A percentile compares a stretch with the other conserved stretches of the same genome.
These are phyloP conservation scores for Pseudozyma tsukubaensis DNA, from an alignment of 1,284 basidiomycete species.

Conservation along the genomic window DNA sequence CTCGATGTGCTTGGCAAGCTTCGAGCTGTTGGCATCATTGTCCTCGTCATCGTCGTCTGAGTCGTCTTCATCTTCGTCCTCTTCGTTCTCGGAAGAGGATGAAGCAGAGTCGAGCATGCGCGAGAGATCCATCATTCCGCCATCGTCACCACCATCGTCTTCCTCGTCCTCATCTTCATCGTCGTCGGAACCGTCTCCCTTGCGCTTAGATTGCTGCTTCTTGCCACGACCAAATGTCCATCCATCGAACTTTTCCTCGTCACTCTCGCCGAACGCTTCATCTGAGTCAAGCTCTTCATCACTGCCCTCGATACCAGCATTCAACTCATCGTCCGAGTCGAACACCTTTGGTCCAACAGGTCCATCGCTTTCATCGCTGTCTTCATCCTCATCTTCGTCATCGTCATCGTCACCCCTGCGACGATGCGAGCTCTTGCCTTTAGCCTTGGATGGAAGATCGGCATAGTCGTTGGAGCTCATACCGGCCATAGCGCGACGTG, in stretches of 20 bases:
- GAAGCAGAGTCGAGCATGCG: conserved; percentile 61
- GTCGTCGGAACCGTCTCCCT: conserved; percentile 3
- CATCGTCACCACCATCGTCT: conserved; percentile 53
- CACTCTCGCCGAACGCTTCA: conserved; percentile 66
- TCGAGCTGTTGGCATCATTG: conserved; percentile 38
- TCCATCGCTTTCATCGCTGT: conserved; percentile 14
- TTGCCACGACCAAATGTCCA: conserved; percentile 41
- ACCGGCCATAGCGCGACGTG: conserved; percentile 31
- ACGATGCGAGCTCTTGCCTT: conserved; percentile 24
- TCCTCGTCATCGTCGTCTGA: conserved; percentile 29
- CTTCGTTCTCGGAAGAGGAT: conserved; percentile 35
- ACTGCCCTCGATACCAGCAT: conserved; percentile 50
- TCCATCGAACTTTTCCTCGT: conserved; percentile 60
- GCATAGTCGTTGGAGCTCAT: conserved; percentile 37
- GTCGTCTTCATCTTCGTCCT: conserved; percentile 22
- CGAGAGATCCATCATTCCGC: conserved; percentile 61
- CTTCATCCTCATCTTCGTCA: conserved; percentile 19
- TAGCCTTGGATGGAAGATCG: conserved; percentile 37
- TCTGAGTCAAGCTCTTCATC: conserved; percentile 67
- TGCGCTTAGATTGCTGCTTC: conserved; percentile 18
- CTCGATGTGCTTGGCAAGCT: conserved; percentile 44
- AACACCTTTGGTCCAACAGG: conserved; percentile 54
- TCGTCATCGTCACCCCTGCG: conserved; percentile 17
- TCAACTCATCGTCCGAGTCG: conserved; percentile 56
- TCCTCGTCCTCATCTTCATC: conserved; percentile 34